Evolutionary conservation across 2,329 filamentous ascomycete species (phyloP).

Genomic region (Claviceps arundinis): DNA sequence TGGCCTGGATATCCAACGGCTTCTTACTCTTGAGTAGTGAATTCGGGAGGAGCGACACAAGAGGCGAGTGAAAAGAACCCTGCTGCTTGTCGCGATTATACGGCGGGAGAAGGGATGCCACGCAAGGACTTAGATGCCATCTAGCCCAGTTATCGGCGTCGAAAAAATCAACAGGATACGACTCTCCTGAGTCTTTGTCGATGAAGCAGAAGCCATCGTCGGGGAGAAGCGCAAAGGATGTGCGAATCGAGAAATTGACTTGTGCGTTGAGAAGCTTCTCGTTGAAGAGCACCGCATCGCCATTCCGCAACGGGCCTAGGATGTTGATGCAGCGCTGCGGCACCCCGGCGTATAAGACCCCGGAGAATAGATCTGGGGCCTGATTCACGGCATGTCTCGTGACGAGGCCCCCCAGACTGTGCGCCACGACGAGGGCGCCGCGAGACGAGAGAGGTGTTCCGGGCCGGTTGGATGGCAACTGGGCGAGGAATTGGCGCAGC

Average conservation of each 20-base stretch:
- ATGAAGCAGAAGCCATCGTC: constrained; percentile 82
- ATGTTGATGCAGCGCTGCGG: constrained; percentile 86
- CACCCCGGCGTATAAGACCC: constrained; percentile 73
- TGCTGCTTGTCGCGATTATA: constrained; percentile 24
- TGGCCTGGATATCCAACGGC: background rate
- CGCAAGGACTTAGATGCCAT: constrained; percentile 64
- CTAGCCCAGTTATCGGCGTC: constrained; percentile 67
- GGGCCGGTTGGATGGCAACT: constrained; percentile 59
- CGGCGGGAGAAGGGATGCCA: constrained; percentile 52
- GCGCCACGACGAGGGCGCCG: constrained; percentile 72
- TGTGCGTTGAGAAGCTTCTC: constrained; percentile 82
- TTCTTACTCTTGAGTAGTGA: constrained; percentile 18
- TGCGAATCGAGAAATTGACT: constrained; percentile 84
- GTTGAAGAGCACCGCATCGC: constrained; percentile 83
- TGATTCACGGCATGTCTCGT: constrained; percentile 79
- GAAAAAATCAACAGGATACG: constrained; percentile 77
- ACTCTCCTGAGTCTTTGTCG: constrained; percentile 65
- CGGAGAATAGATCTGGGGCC: constrained; percentile 71
- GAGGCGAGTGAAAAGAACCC: constrained; percentile 19
- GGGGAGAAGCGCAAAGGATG: constrained; percentile 72
- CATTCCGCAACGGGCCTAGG: constrained; percentile 75
- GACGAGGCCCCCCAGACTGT: constrained; percentile 78
- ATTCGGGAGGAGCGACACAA: constrained; percentile 35
- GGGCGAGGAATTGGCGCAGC: constrained; percentile 60
- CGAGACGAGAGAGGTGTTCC: constrained; percentile 36